Percentiles rank a stretch among this genome's conserved stretches.
Conservation (phyloP, 2,329 filamentous ascomycete species). For the Allantophomopsis cytisporea region DNA sequence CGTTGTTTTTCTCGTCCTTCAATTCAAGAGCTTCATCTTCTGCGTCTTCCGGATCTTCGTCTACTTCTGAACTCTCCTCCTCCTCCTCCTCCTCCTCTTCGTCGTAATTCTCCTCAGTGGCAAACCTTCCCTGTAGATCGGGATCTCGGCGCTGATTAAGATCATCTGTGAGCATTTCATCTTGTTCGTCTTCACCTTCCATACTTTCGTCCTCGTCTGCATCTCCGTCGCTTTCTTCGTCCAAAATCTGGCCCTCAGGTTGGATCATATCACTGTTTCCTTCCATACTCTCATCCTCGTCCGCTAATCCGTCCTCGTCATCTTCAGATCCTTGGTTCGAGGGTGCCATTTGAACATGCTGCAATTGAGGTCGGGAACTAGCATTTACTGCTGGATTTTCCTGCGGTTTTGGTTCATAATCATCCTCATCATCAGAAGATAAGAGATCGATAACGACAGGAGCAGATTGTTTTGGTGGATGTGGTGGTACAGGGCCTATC, state of each 20-base stretch:
- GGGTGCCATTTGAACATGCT: too few species aligned
- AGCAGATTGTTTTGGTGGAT: constrained; percentile 2
- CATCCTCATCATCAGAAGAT: constrained; percentile 20
- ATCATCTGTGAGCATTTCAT: too few species aligned
- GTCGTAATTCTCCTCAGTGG: background rate
- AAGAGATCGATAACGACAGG: constrained; percentile 18
- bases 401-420: too few species aligned
- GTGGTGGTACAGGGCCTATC: background rate
- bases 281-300: background rate
- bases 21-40: background rate
- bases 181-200: too few species aligned
- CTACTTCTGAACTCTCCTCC: background rate
- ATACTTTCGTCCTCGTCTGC: background rate
- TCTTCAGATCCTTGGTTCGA: background rate
- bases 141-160: too few species aligned
- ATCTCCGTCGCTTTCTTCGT: constrained; percentile 1
- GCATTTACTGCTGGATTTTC: too few species aligned
- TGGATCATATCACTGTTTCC: constrained; percentile 1
- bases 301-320: background rate
- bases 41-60: too few species aligned
- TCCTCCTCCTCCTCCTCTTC: background rate
- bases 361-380: too few species aligned
- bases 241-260: constrained; percentile 3
- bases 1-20: background rate
- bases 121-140: too few species aligned